Evolutionary conservation across 345 rosid genomes (phyloP).

Genomic region (Excoecaria agallocha): DNA sequence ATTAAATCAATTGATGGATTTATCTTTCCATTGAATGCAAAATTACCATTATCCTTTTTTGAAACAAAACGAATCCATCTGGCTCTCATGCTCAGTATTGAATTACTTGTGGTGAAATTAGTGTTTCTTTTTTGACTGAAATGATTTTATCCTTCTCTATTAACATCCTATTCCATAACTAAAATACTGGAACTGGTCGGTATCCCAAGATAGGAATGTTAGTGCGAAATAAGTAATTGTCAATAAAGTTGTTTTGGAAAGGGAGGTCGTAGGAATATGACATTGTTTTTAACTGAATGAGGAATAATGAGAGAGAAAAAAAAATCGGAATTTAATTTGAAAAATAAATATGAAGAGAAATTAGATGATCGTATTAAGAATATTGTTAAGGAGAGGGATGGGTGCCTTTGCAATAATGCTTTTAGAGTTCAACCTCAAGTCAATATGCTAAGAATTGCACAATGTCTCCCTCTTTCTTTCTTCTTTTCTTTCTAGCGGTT

Average conservation of each 20-base stretch:
- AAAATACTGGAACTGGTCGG: not conserved
- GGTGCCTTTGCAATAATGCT: not conserved
- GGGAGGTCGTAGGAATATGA: not conserved
- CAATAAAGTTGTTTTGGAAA: not conserved
- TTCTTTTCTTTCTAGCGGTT: not conserved
- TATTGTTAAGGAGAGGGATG: not conserved
- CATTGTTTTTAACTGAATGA: not conserved
- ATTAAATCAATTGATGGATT: no score
- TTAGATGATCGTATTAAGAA: not conserved
- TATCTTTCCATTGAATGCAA: not conserved
- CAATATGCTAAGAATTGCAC: not conserved
- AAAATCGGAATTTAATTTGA: not conserved
- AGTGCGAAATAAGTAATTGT: not conserved
- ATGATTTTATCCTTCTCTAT: no score
- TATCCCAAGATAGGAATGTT: not conserved
- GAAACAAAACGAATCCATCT: not conserved
- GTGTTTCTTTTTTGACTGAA: not conserved
- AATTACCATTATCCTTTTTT: not conserved
- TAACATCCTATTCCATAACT: not conserved
- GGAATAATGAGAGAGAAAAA: no score
- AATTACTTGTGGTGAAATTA: not conserved
- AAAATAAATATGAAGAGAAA: not conserved
- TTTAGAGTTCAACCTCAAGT: not conserved
- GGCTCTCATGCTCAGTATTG: not conserved
- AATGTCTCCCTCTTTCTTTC: not conserved